These are phyloP conservation scores for Chytriomyces hyalinus DNA, from an alignment of 192 early-diverging fungal species.

Conservation along the genomic window DNA sequence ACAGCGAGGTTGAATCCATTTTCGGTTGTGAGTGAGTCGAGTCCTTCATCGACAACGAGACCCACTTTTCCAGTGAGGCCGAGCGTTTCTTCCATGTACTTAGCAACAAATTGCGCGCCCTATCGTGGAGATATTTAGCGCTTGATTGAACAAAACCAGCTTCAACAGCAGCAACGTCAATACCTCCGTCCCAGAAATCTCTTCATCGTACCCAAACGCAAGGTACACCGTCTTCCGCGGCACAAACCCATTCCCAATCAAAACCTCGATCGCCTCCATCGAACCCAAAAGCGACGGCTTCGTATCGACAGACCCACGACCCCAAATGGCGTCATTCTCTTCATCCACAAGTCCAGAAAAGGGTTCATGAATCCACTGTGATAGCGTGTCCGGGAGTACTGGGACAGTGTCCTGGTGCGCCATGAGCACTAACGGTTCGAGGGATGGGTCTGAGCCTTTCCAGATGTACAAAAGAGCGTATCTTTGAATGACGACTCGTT, in stretches of 20 bases:
- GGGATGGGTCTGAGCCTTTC: conserved; percentile 42
- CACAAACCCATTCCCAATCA: conserved; percentile 44
- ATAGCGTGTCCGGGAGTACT: conserved; percentile 38
- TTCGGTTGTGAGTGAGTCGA: conserved; percentile 11
- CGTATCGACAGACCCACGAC: conserved; percentile 49
- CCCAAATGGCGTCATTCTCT: conserved; percentile 45
- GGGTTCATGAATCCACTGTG: conserved; percentile 48
- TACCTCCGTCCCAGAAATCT: conserved; percentile 29
- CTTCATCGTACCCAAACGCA: conserved; percentile 58
- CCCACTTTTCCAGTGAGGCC: conserved; percentile 51
- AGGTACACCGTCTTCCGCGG: conserved; percentile 46
- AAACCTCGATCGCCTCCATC: conserved; percentile 52
- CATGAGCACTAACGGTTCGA: conserved; percentile 41
- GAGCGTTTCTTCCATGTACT: conserved; percentile 35
- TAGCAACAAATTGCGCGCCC: conserved; percentile 40
- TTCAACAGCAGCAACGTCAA: not conserved
- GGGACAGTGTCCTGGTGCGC: conserved; percentile 57
- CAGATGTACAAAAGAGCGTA: conserved; percentile 46
- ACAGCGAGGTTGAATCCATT: conserved; percentile 34
- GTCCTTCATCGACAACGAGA: conserved; percentile 42
- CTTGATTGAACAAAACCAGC: too few species aligned
- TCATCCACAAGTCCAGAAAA: conserved; percentile 42
- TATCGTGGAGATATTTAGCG: not conserved
- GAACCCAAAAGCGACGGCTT: conserved; percentile 48
- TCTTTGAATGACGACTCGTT: conserved; percentile 42